These are phyloP conservation scores for Camellia oleifera DNA, from an alignment of 179 eudicot species.

Conservation along the genomic window DNA sequence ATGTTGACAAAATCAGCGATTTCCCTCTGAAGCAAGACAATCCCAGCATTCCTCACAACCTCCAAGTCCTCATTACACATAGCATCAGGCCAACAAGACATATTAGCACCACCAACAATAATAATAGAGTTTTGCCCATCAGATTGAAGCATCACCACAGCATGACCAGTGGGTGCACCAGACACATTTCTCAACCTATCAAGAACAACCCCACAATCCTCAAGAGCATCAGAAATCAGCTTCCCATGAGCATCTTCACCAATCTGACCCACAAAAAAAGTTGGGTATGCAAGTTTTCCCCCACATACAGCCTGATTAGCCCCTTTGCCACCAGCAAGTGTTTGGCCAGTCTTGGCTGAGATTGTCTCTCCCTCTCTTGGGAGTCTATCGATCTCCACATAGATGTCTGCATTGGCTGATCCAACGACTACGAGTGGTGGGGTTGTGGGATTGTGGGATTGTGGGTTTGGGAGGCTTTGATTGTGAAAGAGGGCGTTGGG, in stretches of 20 bases:
- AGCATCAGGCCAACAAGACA: constrained; percentile 64
- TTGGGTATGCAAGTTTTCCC: constrained; percentile 64
- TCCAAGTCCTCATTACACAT: constrained; percentile 50
- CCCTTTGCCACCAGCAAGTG: constrained; percentile 93
- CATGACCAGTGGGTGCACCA: constrained; percentile 86
- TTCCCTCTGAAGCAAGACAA: constrained; percentile 94
- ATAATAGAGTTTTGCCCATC: constrained; percentile 90
- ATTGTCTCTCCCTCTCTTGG: constrained; percentile 84
- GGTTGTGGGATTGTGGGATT: background rate
- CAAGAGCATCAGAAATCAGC: constrained; percentile 60
- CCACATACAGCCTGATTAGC: constrained; percentile 95
- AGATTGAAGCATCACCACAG: constrained; percentile 86
- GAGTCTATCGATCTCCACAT: constrained; percentile 76
- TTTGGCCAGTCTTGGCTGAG: constrained; percentile 76
- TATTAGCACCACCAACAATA: constrained; percentile 88
- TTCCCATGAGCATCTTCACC: constrained; percentile 89
- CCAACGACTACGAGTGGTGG: constrained; percentile 88
- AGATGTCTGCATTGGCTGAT: constrained; percentile 92
- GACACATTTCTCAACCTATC: constrained; percentile 51
- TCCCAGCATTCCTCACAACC: constrained; percentile 73
- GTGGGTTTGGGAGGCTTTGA: constrained; percentile 38
- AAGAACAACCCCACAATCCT: constrained; percentile 62
- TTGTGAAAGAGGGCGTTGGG: constrained; percentile 32
- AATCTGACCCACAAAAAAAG: constrained; percentile 75
- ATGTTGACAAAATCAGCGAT: constrained; percentile 85